Evolutionary conservation across 352 stramenopile species (phyloP), one percentile per base, ranked within the genome.

Genomic region (Globisporangium parvum): DNA sequence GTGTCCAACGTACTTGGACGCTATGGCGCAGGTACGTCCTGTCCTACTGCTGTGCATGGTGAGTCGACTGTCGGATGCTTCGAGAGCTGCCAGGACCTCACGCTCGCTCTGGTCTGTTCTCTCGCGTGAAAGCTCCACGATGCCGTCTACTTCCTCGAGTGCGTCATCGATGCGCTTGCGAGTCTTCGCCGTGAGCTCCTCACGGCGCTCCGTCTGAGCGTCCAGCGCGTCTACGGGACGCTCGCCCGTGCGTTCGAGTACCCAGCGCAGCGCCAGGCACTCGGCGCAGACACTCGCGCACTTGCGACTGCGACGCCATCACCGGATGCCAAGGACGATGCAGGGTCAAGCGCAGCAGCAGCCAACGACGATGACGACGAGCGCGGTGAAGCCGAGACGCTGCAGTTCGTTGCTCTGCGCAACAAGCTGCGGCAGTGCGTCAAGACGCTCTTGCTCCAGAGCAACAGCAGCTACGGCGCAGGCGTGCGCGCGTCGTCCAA

Each of bases 11-110:
- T 75, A 67, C 54, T 51, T 73, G 20, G 65, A 70, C 31, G 63
- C 67, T 11, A 75, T 73, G 65, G 64, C 67, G 42, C 75, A 79
- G 70, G 70, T 74, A 58, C 11, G 12, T n/a, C n/a, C n/a, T n/a
- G n/a, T n/a, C n/a, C n/a, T n/a, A n/a, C n/a, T 53, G 33, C n/a
- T 9, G 5, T 10, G 5, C 18, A 9, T 15, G 14, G 20, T 17
- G 26, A 42, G 3, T 6, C n/a, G n/a, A 14, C 2, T 31, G 10
- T 21, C 15, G 4, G 10, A 49, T 2, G 11, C 44, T 28, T 8
- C 2, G 1, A 17, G 44, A 49, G 21, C 26, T 6, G 26, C 6
- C 26, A 31, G 26, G 31, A 12, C 31, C 31, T 37, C 31, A 37
- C 31, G 31, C 31, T 12, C 31, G 9, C 31, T 37, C 31, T 17